phyloP scores from a whole-genome alignment of 2,329 filamentous ascomycete species.

The Aspergillus persii region DNA sequence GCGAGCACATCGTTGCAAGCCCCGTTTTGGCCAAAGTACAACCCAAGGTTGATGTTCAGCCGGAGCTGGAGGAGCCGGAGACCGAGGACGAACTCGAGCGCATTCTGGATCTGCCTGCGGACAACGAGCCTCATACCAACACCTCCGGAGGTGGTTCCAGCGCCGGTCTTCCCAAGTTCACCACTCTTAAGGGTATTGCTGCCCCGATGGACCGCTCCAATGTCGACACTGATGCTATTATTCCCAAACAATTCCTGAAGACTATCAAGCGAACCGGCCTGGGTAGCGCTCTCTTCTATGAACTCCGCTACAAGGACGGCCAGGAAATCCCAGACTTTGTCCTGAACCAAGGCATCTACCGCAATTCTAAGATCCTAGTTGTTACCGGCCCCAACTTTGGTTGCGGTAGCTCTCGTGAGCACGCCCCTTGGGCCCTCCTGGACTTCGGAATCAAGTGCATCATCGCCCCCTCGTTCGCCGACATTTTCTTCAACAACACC shows the following conservation, averaged over 20 bases:
- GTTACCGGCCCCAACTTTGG: slow-evolving; percentile 93
- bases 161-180: slow-evolving; percentile 79
- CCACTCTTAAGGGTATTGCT: slow-evolving; percentile 77
- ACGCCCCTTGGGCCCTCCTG: slow-evolving; percentile 93
- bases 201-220: slow-evolving; percentile 86
- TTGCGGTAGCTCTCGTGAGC: slow-evolving; percentile 87
- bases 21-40: slow-evolving; percentile 50
- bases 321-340: slow-evolving; percentile 77
- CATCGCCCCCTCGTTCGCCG: slow-evolving; percentile 82
- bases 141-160: slow-evolving; percentile 45
- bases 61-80: slow-evolving; percentile 57
- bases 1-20: slow-evolving; percentile 63
- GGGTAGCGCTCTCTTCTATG: slow-evolving; percentile 81
- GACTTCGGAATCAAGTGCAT: slow-evolving; percentile 95
- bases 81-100: slow-evolving; percentile 64
- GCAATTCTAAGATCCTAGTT: slow-evolving; percentile 81
- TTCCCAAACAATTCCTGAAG: slow-evolving; percentile 98
- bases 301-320: slow-evolving; percentile 75
- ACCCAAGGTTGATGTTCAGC: slow-evolving; percentile 59
- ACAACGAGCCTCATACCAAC: slow-evolving; percentile 65
- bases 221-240: slow-evolving; percentile 98
- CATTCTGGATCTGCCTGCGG: slow-evolving; percentile 62
- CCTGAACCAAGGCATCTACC: slow-evolving; percentile 86
- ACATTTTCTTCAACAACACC: slow-evolving; percentile 99
- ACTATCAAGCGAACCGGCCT: slow-evolving; percentile 98